phyloP scores from a whole-genome alignment of 352 stramenopile species.

The Phytophthora pistaciae region DNA sequence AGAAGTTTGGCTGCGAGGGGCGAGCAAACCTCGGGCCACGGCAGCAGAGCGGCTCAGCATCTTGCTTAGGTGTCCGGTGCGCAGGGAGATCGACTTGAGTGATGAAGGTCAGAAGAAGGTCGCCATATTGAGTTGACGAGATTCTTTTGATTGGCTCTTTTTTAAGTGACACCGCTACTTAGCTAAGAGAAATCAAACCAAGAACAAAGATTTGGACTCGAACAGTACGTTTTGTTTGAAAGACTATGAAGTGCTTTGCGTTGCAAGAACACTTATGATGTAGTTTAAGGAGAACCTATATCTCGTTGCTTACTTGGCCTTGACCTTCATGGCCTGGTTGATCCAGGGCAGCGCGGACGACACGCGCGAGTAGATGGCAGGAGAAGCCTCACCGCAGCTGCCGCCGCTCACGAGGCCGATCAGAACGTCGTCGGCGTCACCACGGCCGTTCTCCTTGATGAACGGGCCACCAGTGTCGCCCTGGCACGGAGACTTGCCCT shows the following conservation, averaged over 20 bases:
- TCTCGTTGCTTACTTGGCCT: neutral
- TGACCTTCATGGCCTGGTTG: slow-evolving; percentile 19
- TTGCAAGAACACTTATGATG: too few relatives aligned
- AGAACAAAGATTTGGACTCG: too few relatives aligned
- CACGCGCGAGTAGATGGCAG: slow-evolving; percentile 33
- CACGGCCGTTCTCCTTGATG: slow-evolving; percentile 28
- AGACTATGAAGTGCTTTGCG: too few relatives aligned
- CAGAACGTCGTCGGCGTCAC: slow-evolving; percentile 42
- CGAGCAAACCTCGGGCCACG: neutral
- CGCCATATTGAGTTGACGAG: too few relatives aligned
- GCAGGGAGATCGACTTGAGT: too few relatives aligned
- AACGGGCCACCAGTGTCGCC: slow-evolving; percentile 45
- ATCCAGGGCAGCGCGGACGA: slow-evolving; percentile 33
- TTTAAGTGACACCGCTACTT: too few relatives aligned
- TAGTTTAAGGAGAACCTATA: too few relatives aligned
- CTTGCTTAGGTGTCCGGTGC: neutral
- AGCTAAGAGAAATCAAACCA: too few relatives aligned
- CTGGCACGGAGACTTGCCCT: slow-evolving; percentile 41
- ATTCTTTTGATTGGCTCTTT: too few relatives aligned
- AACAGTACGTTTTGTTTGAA: too few relatives aligned
- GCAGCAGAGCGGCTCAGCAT: neutral
- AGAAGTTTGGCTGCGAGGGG: neutral
- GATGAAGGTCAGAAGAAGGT: too few relatives aligned
- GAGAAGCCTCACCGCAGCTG: slow-evolving; percentile 40
- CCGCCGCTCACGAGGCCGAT: slow-evolving; percentile 62